Evolutionary conservation across 495 filamentous ascomycete species (phyloP).

Genomic region (Bathelium albidoporum): DNA sequence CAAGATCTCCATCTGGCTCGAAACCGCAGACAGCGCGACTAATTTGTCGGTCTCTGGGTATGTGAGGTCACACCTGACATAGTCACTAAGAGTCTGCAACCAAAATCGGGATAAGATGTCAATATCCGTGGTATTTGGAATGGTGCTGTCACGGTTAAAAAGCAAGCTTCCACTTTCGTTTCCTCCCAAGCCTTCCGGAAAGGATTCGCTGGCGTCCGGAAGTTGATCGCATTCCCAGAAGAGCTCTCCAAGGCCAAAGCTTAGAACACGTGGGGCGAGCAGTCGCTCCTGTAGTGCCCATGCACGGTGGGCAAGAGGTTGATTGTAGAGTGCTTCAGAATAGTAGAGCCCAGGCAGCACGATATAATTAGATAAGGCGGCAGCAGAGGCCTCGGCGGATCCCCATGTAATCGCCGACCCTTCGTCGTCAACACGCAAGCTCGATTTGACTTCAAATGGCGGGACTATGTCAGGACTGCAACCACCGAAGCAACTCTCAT

Average conservation of each 20-base stretch:
- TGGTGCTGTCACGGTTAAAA: not conserved
- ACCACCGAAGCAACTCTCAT: not conserved
- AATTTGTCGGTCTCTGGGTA: not conserved
- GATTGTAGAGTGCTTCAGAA: not conserved
- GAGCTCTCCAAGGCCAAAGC: not conserved
- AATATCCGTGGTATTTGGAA: not conserved
- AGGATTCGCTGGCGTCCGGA: not conserved
- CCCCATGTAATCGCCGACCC: too few species aligned
- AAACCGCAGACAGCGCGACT: not conserved
- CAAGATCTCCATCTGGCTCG: not conserved
- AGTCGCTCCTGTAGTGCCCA: slow-evolving; percentile 12
- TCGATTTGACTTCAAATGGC: not conserved
- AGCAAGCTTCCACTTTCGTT: not conserved
- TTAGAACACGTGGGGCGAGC: not conserved
- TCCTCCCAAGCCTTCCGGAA: not conserved
- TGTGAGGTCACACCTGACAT: not conserved
- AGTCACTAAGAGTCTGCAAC: not conserved
- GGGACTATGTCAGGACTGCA: not conserved
- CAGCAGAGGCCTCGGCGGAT: too few species aligned
- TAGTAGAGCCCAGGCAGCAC: too few species aligned
- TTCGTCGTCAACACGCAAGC: not conserved
- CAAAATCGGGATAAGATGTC: not conserved
- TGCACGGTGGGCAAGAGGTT: not conserved
- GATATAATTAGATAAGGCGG: too few species aligned
- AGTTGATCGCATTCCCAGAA: slow-evolving; percentile 6